These are phyloP conservation scores for Moniliophthora roreri DNA, from an alignment of 1,284 basidiomycete species.

Conservation along the genomic window DNA sequence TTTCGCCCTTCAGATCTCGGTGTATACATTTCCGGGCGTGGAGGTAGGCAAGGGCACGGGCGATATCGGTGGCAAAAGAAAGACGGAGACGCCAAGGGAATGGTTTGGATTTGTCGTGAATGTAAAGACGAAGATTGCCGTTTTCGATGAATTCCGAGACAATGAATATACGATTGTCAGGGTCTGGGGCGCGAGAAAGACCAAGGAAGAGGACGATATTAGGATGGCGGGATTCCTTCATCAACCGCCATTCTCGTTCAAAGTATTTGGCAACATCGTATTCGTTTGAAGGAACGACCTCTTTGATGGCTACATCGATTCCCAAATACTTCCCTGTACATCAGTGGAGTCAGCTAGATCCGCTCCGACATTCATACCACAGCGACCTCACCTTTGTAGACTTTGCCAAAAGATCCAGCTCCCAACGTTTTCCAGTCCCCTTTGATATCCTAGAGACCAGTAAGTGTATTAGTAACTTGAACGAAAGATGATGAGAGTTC, in stretches of 20 bases:
- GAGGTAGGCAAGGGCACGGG: conserved; percentile 93
- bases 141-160: conserved; percentile 88
- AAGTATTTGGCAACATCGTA: conserved; percentile 98
- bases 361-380: neutral
- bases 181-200: conserved; percentile 82
- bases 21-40: conserved; percentile 90
- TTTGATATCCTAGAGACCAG: conserved; percentile 71
- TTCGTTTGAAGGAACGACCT: conserved; percentile 85
- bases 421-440: conserved; percentile 88
- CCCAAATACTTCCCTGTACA: conserved; percentile 82
- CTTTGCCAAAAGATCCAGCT: conserved; percentile 90
- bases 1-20: conserved; percentile 95
- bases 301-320: conserved; percentile 95
- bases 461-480: neutral
- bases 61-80: conserved; percentile 92
- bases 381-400: conserved; percentile 72
- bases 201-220: conserved; percentile 96
- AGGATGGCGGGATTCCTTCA: conserved; percentile 90
- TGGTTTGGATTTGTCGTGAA: conserved; percentile 74
- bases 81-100: conserved; percentile 91
- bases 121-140: conserved; percentile 86
- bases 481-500: neutral
- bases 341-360: neutral
- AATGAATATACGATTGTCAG: conserved; percentile 85
- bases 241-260: conserved; percentile 94